These are phyloP conservation scores for Schizopora paradoxa DNA, from an alignment of 1,284 basidiomycete genomes.

Conservation along the genomic window DNA sequence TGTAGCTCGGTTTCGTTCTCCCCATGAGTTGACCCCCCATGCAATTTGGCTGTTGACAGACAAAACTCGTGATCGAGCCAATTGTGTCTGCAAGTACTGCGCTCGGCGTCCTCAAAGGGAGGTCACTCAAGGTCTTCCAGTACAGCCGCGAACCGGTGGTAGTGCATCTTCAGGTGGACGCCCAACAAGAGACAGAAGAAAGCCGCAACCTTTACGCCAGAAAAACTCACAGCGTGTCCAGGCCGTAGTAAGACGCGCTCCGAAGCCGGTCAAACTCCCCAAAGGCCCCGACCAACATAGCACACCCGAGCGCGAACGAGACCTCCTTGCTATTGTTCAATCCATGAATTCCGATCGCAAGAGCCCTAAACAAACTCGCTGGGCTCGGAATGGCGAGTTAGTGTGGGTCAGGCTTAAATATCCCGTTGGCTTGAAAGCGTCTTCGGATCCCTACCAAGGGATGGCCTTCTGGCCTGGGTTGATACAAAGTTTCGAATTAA, in stretches of 20 bases:
- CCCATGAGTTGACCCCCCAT: slow-evolving; percentile 77
- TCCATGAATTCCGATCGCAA: no score
- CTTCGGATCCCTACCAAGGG: slow-evolving; percentile 28
- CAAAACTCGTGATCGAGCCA: slow-evolving; percentile 37
- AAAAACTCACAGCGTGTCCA: slow-evolving; percentile 29
- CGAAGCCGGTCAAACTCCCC: slow-evolving; percentile 36
- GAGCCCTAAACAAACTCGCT: slow-evolving; percentile 40
- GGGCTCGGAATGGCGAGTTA: slow-evolving; percentile 64
- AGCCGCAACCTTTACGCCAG: neutral
- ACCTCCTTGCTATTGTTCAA: slow-evolving; percentile 48
- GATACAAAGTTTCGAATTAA: slow-evolving; percentile 49
- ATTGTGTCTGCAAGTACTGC: slow-evolving; percentile 79
- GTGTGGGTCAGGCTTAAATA: slow-evolving; percentile 63
- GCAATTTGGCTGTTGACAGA: slow-evolving; percentile 71
- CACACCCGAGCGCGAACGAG: slow-evolving; percentile 51
- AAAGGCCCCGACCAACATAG: slow-evolving; percentile 45
- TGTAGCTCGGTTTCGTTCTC: slow-evolving; percentile 60
- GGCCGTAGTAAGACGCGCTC: slow-evolving; percentile 50
- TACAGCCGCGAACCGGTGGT: slow-evolving; percentile 27
- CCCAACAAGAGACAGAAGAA: neutral
- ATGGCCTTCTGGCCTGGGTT: slow-evolving; percentile 72
- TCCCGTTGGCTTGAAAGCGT: slow-evolving; percentile 41
- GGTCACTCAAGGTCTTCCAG: slow-evolving; percentile 54
- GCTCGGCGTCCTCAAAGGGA: slow-evolving; percentile 59
- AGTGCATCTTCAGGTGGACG: slow-evolving; percentile 13